phyloP scores from a whole-genome alignment of 345 rosid species.

The Euphorbia peplus region DNA sequence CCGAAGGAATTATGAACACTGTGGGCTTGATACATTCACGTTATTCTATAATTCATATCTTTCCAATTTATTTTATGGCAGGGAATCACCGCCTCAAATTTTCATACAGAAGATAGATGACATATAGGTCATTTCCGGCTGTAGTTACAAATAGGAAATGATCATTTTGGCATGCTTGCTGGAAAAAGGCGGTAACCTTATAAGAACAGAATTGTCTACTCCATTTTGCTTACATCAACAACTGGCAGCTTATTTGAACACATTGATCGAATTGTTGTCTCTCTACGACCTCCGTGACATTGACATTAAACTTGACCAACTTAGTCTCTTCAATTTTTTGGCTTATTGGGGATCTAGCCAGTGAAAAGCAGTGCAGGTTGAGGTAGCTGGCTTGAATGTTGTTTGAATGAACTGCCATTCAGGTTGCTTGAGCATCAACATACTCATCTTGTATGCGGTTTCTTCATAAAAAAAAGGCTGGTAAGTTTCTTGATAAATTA shows the following conservation, averaged over 20 bases:
- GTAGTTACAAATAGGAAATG: conserved; percentile 10
- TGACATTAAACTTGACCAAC: not conserved
- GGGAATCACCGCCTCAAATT: conserved; percentile 61
- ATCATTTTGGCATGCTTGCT: not conserved
- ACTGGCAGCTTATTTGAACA: not conserved
- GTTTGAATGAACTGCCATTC: not conserved
- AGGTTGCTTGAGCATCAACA: not conserved
- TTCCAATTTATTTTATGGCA: conserved; percentile 26
- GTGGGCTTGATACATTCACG: not conserved
- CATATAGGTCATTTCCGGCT: conserved; percentile 13
- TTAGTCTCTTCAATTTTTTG: not conserved
- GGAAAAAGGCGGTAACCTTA: not conserved
- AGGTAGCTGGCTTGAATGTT: not conserved
- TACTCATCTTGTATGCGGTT: not conserved
- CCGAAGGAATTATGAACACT: no score
- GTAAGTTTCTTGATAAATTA: not conserved
- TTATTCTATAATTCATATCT: not conserved
- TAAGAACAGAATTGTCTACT: no score
- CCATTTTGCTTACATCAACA: not conserved
- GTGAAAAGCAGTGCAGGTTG: not conserved
- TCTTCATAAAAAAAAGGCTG: not conserved
- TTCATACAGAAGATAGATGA: conserved; percentile 41
- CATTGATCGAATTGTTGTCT: not conserved
- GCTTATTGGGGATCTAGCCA: not conserved
- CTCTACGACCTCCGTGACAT: not conserved